Base-by-base conservation (phyloP, 139 green algal species). In the Chlorella sorokiniana region DNA sequence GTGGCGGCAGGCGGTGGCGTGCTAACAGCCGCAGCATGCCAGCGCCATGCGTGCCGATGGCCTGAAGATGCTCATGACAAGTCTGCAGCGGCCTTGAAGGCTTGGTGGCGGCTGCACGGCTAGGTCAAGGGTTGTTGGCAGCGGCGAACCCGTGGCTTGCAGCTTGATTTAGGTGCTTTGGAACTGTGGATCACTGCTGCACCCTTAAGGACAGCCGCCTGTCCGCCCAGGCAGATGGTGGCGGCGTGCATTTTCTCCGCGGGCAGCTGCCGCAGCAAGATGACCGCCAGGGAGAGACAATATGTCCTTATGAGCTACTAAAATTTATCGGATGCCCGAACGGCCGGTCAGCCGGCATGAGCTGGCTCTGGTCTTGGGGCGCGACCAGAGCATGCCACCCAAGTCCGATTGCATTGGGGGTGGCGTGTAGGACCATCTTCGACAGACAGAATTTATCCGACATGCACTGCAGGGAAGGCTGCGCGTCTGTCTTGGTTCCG, bases 121-220 rank as follows among this genome's bases (percentile, higher is more conserved):
- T 76, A 76, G 54, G 71, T 65, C 51, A 65, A 78, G 54, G 71
- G 71, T 42, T 33, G 31, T 29, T 37, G 54, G 18, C 23, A 6
- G 22, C 44, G 29, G 10, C 51, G 37, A 22, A 78, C 71, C 71
- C 51, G 71, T 33, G 51, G 65, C 37, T 38, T 45, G 37, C 11
- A 33, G 38, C 6, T 38, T 14, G 11, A 48, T 25, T 72, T 72
- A n/a, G 29, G 4, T 6, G 31, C 62, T 5, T 69, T n/a, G 4
- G 69, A 20, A 27, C 25, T 40, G 42, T 8, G 27, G 42, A 18
- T 23, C 33, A 68, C 71, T 35, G 51, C 22, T 11, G 35, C 71
- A 37, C 71, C 51, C 51, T 35, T 44, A 31, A 78, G 4, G 22
- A 6, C 27, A 44, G 69, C 44, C 10, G n/a, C 69, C 69, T 63